Conservation (phyloP, 225 moss, liverwort and hornwort genomes). For the Physcomitrellopsis africana region DNA sequence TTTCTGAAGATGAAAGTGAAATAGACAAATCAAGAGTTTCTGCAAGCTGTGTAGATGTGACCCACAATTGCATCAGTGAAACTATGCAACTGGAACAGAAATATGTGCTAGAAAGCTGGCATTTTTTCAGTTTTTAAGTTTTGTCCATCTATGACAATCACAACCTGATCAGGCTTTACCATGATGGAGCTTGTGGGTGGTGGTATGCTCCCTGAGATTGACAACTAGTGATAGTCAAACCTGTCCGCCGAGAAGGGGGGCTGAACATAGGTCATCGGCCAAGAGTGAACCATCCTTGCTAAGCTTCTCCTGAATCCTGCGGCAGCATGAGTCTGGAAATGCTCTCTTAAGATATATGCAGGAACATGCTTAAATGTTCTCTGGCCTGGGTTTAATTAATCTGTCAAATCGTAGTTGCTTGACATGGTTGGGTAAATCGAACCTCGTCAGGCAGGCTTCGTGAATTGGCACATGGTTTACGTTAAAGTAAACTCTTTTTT, state of each 20-base stretch:
- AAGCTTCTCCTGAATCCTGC: conserved; percentile 40
- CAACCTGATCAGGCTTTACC: conserved; percentile 61
- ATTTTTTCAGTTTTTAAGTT: conserved; percentile 33
- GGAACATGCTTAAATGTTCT: conserved; percentile 49
- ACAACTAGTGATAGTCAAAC: conserved; percentile 57
- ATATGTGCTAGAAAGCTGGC: too few relatives aligned
- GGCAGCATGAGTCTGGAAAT: conserved; percentile 53
- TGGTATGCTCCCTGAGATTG: conserved; percentile 33
- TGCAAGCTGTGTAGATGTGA: too few relatives aligned
- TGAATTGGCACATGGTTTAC: conserved; percentile 58
- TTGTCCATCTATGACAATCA: conserved; percentile 57
- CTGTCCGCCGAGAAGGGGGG: conserved; percentile 57
- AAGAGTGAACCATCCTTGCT: conserved; percentile 44
- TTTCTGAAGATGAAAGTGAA: not conserved
- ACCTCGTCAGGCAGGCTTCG: conserved; percentile 44
- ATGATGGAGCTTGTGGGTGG: conserved; percentile 42
- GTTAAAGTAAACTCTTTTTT: conserved; percentile 54
- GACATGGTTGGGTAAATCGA: conserved; percentile 59
- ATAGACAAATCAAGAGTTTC: conserved; percentile 12
- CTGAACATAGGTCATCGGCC: conserved; percentile 45
- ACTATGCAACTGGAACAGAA: not conserved
- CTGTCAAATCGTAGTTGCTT: conserved; percentile 68
- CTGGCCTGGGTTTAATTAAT: conserved; percentile 60
- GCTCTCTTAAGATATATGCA: conserved; percentile 41
- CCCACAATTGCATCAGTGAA: not conserved